A percentile compares a stretch with the other conserved stretches of the same genome.
Evolutionary conservation across 208 protist genomes (phyloP).

Genomic region (Crithidia brevicula): DNA sequence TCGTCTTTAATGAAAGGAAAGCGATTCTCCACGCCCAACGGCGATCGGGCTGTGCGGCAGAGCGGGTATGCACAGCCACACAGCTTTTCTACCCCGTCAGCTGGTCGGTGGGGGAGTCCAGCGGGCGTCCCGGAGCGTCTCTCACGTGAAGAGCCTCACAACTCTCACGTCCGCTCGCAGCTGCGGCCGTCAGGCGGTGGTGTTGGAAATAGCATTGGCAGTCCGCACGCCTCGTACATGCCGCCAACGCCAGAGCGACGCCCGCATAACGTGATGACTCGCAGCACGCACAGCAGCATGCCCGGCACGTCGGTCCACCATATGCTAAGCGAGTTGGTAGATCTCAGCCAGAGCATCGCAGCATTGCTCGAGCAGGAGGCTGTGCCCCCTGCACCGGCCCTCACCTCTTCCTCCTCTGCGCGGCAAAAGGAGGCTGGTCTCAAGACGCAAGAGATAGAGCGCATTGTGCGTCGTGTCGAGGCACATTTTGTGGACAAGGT

Average conservation of each 20-base stretch:
- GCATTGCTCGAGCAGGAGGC: conserved; percentile 50
- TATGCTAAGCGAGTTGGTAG: conserved; percentile 68
- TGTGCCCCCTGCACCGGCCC: neutral
- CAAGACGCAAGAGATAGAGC: conserved; percentile 81
- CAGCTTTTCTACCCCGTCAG: conserved; percentile 11
- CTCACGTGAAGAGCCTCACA: neutral
- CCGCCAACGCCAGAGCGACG: conserved; percentile 19
- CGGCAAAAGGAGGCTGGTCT: conserved; percentile 50
- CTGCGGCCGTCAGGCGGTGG: neutral
- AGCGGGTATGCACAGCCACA: conserved; percentile 19
- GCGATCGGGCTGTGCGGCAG: conserved; percentile 6
- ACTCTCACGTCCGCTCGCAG: conserved; percentile 3
- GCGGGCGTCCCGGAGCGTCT: neutral
- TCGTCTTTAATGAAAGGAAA: conserved; percentile 20
- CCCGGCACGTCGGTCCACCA: conserved; percentile 39
- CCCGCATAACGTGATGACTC: neutral
- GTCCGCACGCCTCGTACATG: too few relatives aligned
- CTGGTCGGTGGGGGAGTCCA: conserved; percentile 4
- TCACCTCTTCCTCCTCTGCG: conserved; percentile 11
- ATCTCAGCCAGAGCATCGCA: conserved; percentile 71
- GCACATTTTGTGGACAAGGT: conserved; percentile 69
- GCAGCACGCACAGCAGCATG: conserved; percentile 8
- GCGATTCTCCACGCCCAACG: conserved; percentile 30
- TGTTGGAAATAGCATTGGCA: too few relatives aligned
- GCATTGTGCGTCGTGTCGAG: conserved; percentile 83